Evolutionary conservation across 2,329 filamentous ascomycete genomes (phyloP), one percentile per base, ranked within the genome.

Genomic region (Metarhizium robertsii): DNA sequence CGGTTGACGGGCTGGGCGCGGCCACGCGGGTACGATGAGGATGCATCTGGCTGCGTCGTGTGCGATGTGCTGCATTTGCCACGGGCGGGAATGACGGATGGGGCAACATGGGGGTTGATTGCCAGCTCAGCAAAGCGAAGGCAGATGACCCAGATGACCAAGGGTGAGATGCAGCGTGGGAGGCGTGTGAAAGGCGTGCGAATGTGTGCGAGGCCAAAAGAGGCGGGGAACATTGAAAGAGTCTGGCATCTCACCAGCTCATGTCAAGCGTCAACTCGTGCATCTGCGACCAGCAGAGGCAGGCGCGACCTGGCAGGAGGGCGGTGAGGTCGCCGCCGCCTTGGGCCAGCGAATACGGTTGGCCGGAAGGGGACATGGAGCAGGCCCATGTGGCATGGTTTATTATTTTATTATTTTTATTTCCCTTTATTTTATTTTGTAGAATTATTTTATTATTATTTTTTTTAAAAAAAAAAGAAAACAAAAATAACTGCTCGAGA

Each of bases 101-200:
- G 40, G 40, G 57, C 45, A 48, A 20, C 45, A 48, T 54, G 57
- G 57, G 25, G 58, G 62, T 59, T 59, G 60, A 53, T 58, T 67
- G 67, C 67, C 68, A 71, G 57, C 68, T 70, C 68, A 71, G 66
- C 68, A 68, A 60, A 62, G 59, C 56, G 51, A 57, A 58, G 60
- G 66, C 69, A 71, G 68, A 71, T 71, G 69, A 71, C 69, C 68
- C n/a, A n/a, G 45, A 49, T 42, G 45, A 16, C 45, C 52, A 54
- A 54, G 52, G 52, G 50, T 40, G 52, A 52, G 53, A 53, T 55
- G 58, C 58, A 57, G 49, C 53, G 42, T 46, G 55, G 18, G 30
- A 52, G 50, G 18, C 45, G 20, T 34, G 45, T 29, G 20, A n/a
- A 34, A 55, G 29, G 45, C 34, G 34, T 29, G 48, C 38, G 25